Conservation (phyloP, 1,139 yeast genomes). For the Pichia sp. region DNA sequence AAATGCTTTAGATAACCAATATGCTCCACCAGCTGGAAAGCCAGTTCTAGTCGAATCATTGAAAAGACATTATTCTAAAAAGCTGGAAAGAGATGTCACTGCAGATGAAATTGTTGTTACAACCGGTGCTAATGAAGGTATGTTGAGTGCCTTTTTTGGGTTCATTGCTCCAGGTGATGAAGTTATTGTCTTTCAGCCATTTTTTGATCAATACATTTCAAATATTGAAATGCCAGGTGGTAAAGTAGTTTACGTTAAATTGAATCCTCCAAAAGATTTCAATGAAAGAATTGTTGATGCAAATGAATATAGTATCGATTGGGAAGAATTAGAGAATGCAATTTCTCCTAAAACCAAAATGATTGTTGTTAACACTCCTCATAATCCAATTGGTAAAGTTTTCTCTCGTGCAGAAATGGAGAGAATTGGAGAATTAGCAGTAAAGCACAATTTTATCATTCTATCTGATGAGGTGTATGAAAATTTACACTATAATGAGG, state of each 20-base stretch:
- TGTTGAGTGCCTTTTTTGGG: slow-evolving; percentile 77
- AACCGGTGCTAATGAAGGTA: slow-evolving; percentile 97
- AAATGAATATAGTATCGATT: slow-evolving; percentile 81
- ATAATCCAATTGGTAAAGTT: slow-evolving; percentile 92
- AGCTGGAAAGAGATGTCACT: slow-evolving; percentile 46
- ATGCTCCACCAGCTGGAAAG: slow-evolving; percentile 86
- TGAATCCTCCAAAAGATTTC: slow-evolving; percentile 77
- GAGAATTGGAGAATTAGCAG: slow-evolving; percentile 72
- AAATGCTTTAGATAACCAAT: slow-evolving; percentile 73
- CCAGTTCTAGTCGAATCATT: slow-evolving; percentile 64
- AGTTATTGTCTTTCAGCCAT: slow-evolving; percentile 95
- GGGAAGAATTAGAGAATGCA: slow-evolving; percentile 62
- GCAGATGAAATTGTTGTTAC: slow-evolving; percentile 70
- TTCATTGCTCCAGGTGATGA: slow-evolving; percentile 85
- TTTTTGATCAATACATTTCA: slow-evolving; percentile 92
- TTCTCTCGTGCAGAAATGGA: slow-evolving; percentile 66
- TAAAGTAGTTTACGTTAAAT: slow-evolving; percentile 73
- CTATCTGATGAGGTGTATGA: slow-evolving; percentile 95
- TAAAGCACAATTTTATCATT: slow-evolving; percentile 71
- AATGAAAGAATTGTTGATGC: slow-evolving; percentile 60
- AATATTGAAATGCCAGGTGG: slow-evolving; percentile 94
- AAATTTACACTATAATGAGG: slow-evolving; percentile 56
- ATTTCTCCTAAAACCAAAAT: slow-evolving; percentile 72
- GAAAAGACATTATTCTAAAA: slow-evolving; percentile 61
- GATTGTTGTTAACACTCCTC: slow-evolving; percentile 87